These are phyloP conservation scores for Aspergillus indologenus DNA, from an alignment of 495 filamentous ascomycete species.

Conservation along the genomic window DNA sequence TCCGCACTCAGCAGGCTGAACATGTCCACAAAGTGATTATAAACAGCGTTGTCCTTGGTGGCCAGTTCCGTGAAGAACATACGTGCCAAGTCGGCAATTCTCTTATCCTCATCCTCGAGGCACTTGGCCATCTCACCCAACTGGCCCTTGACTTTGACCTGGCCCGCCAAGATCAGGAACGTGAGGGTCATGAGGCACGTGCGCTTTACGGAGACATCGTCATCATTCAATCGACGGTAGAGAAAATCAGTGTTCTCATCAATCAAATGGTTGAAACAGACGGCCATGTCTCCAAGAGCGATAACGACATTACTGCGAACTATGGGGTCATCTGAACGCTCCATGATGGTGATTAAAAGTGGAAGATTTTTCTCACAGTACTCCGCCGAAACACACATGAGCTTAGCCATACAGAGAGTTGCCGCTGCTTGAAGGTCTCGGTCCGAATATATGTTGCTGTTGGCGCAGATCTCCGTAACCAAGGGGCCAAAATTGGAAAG, in stretches of 20 bases:
- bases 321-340: constrained; percentile 83
- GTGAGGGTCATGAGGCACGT: constrained; percentile 99
- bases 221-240: constrained; percentile 87
- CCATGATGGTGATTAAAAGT: constrained; percentile 96
- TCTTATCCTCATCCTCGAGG: constrained; percentile 88
- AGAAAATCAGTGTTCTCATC: constrained; percentile 99
- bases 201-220: constrained; percentile 85
- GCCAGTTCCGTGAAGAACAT: constrained; percentile 99
- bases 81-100: constrained; percentile 84
- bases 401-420: constrained; percentile 93
- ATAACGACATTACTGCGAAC: constrained; percentile 95
- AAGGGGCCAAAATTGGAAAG: constrained; percentile 86
- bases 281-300: constrained; percentile 96
- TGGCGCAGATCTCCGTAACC: constrained; percentile 88
- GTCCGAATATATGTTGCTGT: constrained; percentile 86
- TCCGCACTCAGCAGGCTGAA: constrained; percentile 89
- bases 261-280: constrained; percentile 98
- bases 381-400: constrained; percentile 94
- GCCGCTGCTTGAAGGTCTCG: constrained; percentile 86
- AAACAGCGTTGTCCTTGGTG: constrained; percentile 98
- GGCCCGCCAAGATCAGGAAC: constrained; percentile 93
- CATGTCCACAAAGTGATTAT: constrained; percentile 99
- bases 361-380: constrained; percentile 94
- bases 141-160: constrained; percentile 99
- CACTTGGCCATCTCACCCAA: constrained; percentile 99